These are phyloP conservation scores for Trichosporon sp. DNA, from an alignment of 1,284 basidiomycete species.

Conservation along the genomic window DNA sequence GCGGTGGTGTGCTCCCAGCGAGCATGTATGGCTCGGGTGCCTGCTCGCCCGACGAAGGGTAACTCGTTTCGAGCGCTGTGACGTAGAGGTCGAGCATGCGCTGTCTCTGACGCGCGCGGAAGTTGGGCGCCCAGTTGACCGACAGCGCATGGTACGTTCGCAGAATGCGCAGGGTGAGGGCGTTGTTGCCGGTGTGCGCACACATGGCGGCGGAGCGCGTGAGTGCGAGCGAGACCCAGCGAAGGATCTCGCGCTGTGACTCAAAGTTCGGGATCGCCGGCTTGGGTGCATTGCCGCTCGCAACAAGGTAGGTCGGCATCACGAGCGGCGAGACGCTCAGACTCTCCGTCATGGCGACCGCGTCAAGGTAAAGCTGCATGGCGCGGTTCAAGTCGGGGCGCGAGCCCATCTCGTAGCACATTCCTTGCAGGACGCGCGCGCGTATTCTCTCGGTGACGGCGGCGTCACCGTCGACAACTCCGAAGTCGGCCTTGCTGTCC, in stretches of 20 bases:
- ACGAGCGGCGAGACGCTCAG: slow-evolving; percentile 33
- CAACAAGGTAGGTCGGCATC: slow-evolving; percentile 38
- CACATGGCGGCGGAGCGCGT: slow-evolving; percentile 57
- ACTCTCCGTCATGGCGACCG: slow-evolving; percentile 34
- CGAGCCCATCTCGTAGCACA: slow-evolving; percentile 39
- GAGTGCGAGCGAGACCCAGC: slow-evolving; percentile 50
- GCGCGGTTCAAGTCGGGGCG: slow-evolving; percentile 37
- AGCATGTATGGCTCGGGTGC: slow-evolving; percentile 36
- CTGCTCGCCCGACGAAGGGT: slow-evolving; percentile 48
- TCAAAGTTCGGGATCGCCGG: slow-evolving; percentile 35
- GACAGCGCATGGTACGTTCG: slow-evolving; percentile 67
- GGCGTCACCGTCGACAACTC: slow-evolving; percentile 53
- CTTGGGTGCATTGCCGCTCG: slow-evolving; percentile 25
- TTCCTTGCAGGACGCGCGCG: slow-evolving; percentile 55
- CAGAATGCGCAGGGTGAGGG: slow-evolving; percentile 61
- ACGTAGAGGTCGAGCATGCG: slow-evolving; percentile 71
- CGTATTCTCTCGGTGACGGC: slow-evolving; percentile 56
- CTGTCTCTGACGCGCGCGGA: slow-evolving; percentile 71
- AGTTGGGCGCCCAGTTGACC: slow-evolving; percentile 71
- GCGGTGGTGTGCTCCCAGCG: slow-evolving; percentile 32
- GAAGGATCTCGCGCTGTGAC: slow-evolving; percentile 50
- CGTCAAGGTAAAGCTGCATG: slow-evolving; percentile 41
- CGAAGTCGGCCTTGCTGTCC: slow-evolving; percentile 46
- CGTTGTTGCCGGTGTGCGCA: slow-evolving; percentile 37
- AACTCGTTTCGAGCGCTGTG: slow-evolving; percentile 65